Evolutionary conservation across 148 eudicot genomes (phyloP), one percentile per base, ranked within the genome.

Genomic region (Rhododendron mucronatum): DNA sequence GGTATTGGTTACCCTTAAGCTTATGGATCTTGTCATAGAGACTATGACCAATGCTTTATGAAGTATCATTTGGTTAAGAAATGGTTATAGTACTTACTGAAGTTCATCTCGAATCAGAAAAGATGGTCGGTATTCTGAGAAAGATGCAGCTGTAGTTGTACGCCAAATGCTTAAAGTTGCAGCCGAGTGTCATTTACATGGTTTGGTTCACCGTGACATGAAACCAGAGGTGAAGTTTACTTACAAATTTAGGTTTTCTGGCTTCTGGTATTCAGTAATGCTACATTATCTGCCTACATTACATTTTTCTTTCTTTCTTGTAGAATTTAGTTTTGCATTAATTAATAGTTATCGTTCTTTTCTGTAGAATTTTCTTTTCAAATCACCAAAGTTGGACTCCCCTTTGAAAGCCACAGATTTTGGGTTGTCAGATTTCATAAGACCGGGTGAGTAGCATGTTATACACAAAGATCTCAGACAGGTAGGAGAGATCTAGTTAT

Each of bases 81-180:
- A 48, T 39, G n/a, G 76, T 65, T 55, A 15, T n/a, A 79, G 28
- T 71, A 83, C 87, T 90, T 82, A 86, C 71, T 11, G 4, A 11
- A 84, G 15, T 51, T 83, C 71, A 84, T 26, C 44, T 88, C 30
- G 77, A 80, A 81, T 83, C 96, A 96, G 99, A 88, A 96, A 95
- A 89, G 97, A 93, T 84, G 94, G 97, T 82, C 97, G 98, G 79
- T 96, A 96, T 86, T 87, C 98, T 7, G 99, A 96, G 91, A 95
- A 92, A 90, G 99, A 96, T 84, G 98, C 99, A 33, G 98, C 99
- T 80, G 91, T 92, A 73, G 93, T 96, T 78, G 99, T 96, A 53
- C 91, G 99, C 82, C 99, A 96, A 87, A 96, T 96, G 99, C 94
- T 96, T 75, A 96, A 92, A 90, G 99, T 96, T 88, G 99, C 99